These are phyloP conservation scores for Aristolochia fimbriata DNA, from an alignment of 164 flowering plant genomes.

Conservation along the genomic window DNA sequence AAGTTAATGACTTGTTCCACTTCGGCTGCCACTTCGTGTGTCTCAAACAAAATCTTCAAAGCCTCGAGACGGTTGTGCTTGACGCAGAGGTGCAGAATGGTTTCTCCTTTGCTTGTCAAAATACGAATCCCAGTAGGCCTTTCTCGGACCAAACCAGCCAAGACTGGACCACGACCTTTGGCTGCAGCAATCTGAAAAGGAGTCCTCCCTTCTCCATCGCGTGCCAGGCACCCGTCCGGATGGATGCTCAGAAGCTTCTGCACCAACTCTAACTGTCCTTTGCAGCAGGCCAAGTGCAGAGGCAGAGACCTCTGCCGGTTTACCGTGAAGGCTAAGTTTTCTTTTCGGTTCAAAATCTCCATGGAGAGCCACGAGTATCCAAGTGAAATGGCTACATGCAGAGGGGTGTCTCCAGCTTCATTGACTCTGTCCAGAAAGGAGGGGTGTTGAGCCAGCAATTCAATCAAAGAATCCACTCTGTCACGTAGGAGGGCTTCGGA, in stretches of 20 bases:
- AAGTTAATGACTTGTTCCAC: constrained; percentile 26
- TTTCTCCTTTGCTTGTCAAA: constrained; percentile 24
- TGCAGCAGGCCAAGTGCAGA: constrained; percentile 39
- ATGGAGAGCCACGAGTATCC: constrained; percentile 23
- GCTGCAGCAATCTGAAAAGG: constrained; percentile 45
- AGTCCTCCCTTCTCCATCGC: constrained; percentile 34
- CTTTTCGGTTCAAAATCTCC: constrained; percentile 27
- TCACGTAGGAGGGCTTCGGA: not conserved
- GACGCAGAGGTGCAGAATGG: constrained; percentile 31
- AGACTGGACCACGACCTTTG: constrained; percentile 34
- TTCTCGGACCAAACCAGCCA: constrained; percentile 30
- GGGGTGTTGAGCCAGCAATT: not conserved
- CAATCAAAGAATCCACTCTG: not conserved
- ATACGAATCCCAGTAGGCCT: constrained; percentile 22
- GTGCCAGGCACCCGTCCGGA: constrained; percentile 24
- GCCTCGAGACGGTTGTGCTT: constrained; percentile 34
- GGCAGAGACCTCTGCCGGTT: constrained; percentile 30
- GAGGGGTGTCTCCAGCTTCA: not conserved
- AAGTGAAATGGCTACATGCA: not conserved
- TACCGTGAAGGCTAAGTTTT: constrained; percentile 27
- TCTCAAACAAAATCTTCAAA: constrained; percentile 24
- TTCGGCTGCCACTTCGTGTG: constrained; percentile 12
- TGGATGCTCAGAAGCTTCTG: constrained; percentile 31
- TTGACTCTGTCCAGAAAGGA: not conserved
- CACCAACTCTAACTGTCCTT: constrained; percentile 39